Evolutionary conservation across 2,329 filamentous ascomycete genomes (phyloP), one percentile per base, ranked within the genome.

Genomic region (Harringtonia aguacate): DNA sequence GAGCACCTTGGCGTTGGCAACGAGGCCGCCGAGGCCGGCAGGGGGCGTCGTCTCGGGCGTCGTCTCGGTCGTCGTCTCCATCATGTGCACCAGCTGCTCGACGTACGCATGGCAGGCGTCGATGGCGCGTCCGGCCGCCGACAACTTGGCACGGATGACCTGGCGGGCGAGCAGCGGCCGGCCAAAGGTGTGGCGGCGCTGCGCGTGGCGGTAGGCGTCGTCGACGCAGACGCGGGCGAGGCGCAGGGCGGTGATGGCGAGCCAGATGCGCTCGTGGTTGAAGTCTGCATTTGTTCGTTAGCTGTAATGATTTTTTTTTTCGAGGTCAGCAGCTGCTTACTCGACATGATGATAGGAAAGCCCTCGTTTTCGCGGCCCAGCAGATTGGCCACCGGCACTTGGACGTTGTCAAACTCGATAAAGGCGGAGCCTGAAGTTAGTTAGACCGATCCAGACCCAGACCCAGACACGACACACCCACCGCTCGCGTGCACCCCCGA

Each of bases 201-300:
- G 86, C 31, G 79, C 72, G 86, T 87, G 94, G 61, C 90, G 90
- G 49, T 92, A 66, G 55, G 80, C 89, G 58, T 92, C 86, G 60
- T 92, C 85, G 13, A 86, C 79, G 14, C 89, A 74, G 1, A 73
- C 73, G 50, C 84, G 74, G 42, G 72, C 78, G 62, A 75, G 70
- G 39, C 83, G 78, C 46, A 82, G 70, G 3, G 79, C 77, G 37
- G 66, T 77, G 51, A 67, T 79, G 45, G 70, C 68, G 81, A 88
- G 86, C 63, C 75, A 81, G 72, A 82, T 86, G 20, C 84, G 74
- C 65, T 88, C 84, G 63, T 90, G 84, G 69, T 90, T 90, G 68
- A 92, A 92, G 66, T 92, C 39, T 41, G 27, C n/a, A n/a, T n/a
- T n/a, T n/a, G n/a, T n/a, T n/a, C n/a, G 36, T 9, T 24, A 22